Conservation (phyloP, 192 early-diverging fungal genomes). For the Entomortierella lignicola region DNA sequence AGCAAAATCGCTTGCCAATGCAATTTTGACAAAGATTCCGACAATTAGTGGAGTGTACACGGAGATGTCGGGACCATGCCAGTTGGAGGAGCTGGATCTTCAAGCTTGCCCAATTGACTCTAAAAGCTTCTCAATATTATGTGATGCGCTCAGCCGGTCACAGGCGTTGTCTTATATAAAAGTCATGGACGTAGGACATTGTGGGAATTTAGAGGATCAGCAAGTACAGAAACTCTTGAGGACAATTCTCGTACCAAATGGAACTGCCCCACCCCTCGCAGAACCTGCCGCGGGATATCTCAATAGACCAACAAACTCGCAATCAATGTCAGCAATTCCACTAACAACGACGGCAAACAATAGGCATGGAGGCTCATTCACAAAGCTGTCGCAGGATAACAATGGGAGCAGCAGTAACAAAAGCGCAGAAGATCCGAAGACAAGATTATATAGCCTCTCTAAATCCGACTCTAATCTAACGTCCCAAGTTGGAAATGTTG, state of each 20-base stretch:
- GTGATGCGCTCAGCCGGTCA: background rate
- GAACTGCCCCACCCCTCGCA: background rate
- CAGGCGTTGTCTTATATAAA: constrained; percentile 11
- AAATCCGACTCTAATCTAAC: constrained; percentile 6
- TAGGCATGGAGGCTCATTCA: background rate
- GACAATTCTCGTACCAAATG: constrained; percentile 22
- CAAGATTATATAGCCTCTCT: background rate
- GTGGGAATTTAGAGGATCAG: constrained; percentile 18
- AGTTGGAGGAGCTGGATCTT: constrained; percentile 37
- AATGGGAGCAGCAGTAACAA: background rate
- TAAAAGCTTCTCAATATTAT: constrained; percentile 15
- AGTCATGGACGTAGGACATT: constrained; percentile 36
- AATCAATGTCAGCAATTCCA: constrained; percentile 2
- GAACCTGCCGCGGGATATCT: background rate
- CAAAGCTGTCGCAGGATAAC: background rate
- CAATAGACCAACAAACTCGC: background rate
- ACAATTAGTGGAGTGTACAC: background rate
- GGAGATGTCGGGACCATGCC: constrained; percentile 1
- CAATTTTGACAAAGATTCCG: background rate
- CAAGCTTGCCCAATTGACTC: constrained; percentile 34
- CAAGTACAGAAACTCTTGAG: constrained; percentile 11
- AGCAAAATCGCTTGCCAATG: constrained; percentile 12
- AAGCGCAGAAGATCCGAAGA: background rate
- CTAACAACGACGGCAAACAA: background rate
- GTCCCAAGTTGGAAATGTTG: background rate